A percentile compares a stretch with the other conserved stretches of the same genome.
Evolutionary conservation across 2,329 filamentous ascomycete genomes (phyloP).

Genomic region (Hypocrella siamensis): DNA sequence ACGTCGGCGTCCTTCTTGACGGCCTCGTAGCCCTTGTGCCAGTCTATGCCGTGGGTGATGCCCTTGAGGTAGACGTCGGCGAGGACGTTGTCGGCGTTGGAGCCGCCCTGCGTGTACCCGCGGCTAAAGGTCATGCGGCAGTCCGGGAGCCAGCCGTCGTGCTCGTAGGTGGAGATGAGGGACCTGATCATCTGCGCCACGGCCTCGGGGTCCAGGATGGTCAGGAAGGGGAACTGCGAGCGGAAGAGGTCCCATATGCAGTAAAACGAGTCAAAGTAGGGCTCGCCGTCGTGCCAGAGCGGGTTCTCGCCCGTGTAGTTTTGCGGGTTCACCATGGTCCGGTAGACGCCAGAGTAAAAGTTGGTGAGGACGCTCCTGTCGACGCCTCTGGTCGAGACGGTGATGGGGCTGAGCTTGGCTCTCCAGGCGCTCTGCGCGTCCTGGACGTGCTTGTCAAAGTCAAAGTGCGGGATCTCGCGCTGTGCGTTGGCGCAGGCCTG

Average conservation of each 20-base stretch:
- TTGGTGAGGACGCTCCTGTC: constrained; percentile 38
- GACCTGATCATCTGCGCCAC: constrained; percentile 54
- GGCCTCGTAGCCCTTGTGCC: constrained; percentile 53
- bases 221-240: constrained; percentile 53
- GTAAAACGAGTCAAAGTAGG: constrained; percentile 64
- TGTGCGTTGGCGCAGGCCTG: constrained; percentile 56
- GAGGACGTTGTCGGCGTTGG: constrained; percentile 55
- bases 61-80: constrained; percentile 55
- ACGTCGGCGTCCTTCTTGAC: constrained; percentile 58
- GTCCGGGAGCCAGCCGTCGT: constrained; percentile 58
- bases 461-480: constrained; percentile 50
- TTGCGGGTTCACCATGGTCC: constrained; percentile 57
- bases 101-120: constrained; percentile 60
- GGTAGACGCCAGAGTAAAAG: constrained; percentile 59
- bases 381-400: constrained; percentile 35
- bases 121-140: constrained; percentile 64
- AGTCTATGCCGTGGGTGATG: constrained; percentile 43
- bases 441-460: constrained; percentile 38
- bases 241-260: constrained; percentile 63
- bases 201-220: constrained; percentile 47
- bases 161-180: constrained; percentile 54
- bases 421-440: constrained; percentile 43
- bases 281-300: constrained; percentile 47
- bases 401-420: constrained; percentile 42
- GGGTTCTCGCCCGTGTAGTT: constrained; percentile 63